Base-by-base conservation (phyloP, 805 yeast species). In the Wickerhamomyces canadensis region DNA sequence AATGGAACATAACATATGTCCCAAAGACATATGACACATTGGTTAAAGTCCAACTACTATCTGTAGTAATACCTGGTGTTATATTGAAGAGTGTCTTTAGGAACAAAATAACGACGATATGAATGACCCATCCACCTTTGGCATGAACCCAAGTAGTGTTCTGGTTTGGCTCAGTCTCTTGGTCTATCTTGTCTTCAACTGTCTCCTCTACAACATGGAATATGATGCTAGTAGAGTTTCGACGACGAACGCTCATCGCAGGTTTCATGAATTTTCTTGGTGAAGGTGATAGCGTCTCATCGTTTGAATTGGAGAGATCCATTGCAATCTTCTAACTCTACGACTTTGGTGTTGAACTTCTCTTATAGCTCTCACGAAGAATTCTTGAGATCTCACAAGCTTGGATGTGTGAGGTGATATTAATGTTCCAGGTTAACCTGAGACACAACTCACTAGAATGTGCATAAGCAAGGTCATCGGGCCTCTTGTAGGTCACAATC, bases 101-200 rank as follows among this genome's bases (percentile, higher is more conserved):
- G 34, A 88, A 65, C 28, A 77, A 54, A 40, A 91, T 85, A 33
- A 93, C 73, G 21, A 88, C 94, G 33, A 93, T 69, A 62, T 91
- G 98, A 40, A 91, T 82, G 21, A 81, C 68, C 98, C 98, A 93
- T 1, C 98, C 98, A 33, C 95, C 98, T 53, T 91, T 88, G 52
- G 78, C 83, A 57, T 89, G 85, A 22, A 93, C 96, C 98, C 98
- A 91, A 49, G 80, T 80, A 19, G 97, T 97, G 58, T 93, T 93
- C 64, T 87, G 71, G 55, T 93, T 93, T 21, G 95, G 89, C 48
- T 84, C 77, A 35, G 88, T 68, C 37, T 83, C 81, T 63, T 91
- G 98, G 58, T 91, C 98, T 52, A 82, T 86, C 59, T 82, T 85
- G 28, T 89, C 94, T 49, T 91, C 97, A 51, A 85, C 74, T 14